Evolutionary conservation across 2,329 filamentous ascomycete genomes (phyloP), one percentile per base, ranked within the genome.

Genomic region (Colletotrichum brevisporum): DNA sequence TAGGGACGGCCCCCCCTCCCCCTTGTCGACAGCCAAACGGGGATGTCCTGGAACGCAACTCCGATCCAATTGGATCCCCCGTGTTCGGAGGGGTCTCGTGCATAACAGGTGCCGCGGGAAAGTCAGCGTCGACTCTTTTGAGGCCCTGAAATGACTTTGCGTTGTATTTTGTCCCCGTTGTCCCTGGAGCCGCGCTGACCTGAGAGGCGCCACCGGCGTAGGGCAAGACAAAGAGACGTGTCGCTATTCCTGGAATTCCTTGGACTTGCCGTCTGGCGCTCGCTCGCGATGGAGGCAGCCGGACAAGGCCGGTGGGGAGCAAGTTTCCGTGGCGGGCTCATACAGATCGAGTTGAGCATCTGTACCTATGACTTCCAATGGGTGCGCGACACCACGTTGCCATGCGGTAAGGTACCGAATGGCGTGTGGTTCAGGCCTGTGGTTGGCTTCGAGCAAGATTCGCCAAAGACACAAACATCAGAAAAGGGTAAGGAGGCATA

Each of bases 401-500:
- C 59, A 55, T 63, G 54, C 41, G 61, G 66, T 59, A 43, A 45
- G 53, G 48, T 47, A 59, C 50, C 50, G 41, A 55, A 43, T 55
- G 55, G 55, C 51, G 45, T 55, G 66, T 41, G 54, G 52, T 47
- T 47, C 50, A 45, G 47, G 55, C 26, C 62, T 51, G 57, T 55
- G 54, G 66, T 60, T 69, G 62, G 66, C 55, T 63, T 59, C 63
- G 47, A 65, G 27, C 66, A 66, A 60, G 61, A 60, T 69, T 69
- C 43, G 54, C 41, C 50, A 26, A 68, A 53, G 43, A 54, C 52
- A 26, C 50, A 55, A 31, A 59, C 57, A 66, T 24, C 66, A 65
- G 48, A 69, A 69, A 69, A 63, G 66, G 66, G 66, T 66, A 69
- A 69, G 60, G 31, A 69, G 66, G 66, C 66, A 69, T 69, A 69